Conservation (phyloP, 768 basidiomycete genomes). For the Polyporus arcularius region DNA sequence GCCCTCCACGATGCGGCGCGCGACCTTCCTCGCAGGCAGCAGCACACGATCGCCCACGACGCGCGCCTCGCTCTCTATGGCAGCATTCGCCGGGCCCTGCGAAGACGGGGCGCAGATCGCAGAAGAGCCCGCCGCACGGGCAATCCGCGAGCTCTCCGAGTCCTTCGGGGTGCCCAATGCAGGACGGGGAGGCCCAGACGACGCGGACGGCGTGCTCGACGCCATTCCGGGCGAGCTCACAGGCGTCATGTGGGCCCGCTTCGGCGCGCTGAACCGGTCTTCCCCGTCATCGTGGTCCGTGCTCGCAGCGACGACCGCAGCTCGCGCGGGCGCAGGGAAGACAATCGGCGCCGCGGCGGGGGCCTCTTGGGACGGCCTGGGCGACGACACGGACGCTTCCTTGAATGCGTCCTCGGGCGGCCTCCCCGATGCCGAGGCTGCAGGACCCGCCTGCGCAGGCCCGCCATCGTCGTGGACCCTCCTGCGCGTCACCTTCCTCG, state of each 20-base stretch:
- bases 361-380: too few species aligned
- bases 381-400: too few species aligned
- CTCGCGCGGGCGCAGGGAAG: too few species aligned
- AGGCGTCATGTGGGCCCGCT: too few species aligned
- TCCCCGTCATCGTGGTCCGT: too few species aligned
- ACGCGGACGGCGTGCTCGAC: too few species aligned
- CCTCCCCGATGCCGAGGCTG: too few species aligned
- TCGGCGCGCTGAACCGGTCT: too few species aligned
- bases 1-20: background rate
- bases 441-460: background rate
- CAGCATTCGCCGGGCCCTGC: background rate
- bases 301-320: too few species aligned
- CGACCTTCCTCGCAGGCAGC: constrained; percentile 7
- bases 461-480: background rate
- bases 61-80: background rate
- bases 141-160: background rate
- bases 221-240: too few species aligned
- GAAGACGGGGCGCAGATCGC: background rate
- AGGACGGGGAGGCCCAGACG: too few species aligned
- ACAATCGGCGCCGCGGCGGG: too few species aligned
- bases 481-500: constrained; percentile 1
- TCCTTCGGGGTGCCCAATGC: background rate
- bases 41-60: constrained; percentile 12
- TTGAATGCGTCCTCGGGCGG: background rate
- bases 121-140: background rate